These are phyloP conservation scores for Phoma herbarum DNA, from an alignment of 2,329 filamentous ascomycete genomes.

Conservation along the genomic window DNA sequence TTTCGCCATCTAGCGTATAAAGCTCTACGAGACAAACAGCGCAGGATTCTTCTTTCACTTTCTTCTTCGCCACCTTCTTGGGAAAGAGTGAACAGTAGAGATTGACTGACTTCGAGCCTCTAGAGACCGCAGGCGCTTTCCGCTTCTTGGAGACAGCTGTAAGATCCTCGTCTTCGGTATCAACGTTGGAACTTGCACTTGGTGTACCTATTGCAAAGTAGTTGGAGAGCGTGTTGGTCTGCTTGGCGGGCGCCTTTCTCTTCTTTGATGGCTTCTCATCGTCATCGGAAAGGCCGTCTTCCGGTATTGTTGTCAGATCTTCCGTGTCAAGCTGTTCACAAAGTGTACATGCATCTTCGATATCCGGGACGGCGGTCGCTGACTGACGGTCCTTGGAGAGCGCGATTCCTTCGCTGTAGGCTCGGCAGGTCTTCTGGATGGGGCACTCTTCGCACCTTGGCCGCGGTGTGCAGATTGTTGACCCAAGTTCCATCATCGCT, in stretches of 20 bases:
- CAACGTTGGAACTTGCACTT: constrained; percentile 21
- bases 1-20: constrained; percentile 16
- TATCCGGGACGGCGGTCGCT: constrained; percentile 29
- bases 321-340: constrained; percentile 44
- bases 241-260: constrained; percentile 30
- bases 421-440: constrained; percentile 43
- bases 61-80: constrained; percentile 48
- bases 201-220: constrained; percentile 41
- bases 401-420: constrained; percentile 43
- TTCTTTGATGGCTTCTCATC: constrained; percentile 34
- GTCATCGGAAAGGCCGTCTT: constrained; percentile 26
- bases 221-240: constrained; percentile 39
- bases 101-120: constrained; percentile 25
- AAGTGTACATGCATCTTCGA: constrained; percentile 44
- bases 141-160: constrained; percentile 31
- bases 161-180: constrained; percentile 20
- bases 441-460: constrained; percentile 61
- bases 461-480: constrained; percentile 68
- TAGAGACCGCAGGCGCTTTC: constrained; percentile 26
- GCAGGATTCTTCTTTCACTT: constrained; percentile 44
- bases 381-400: constrained; percentile 29
- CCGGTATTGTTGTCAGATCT: constrained; percentile 37
- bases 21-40: constrained; percentile 46
- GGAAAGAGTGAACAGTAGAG: constrained; percentile 49
- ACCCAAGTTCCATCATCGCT: constrained; percentile 71